Conservation (phyloP, 192 early-diverging fungal species). For the Backusella macrospora region DNA sequence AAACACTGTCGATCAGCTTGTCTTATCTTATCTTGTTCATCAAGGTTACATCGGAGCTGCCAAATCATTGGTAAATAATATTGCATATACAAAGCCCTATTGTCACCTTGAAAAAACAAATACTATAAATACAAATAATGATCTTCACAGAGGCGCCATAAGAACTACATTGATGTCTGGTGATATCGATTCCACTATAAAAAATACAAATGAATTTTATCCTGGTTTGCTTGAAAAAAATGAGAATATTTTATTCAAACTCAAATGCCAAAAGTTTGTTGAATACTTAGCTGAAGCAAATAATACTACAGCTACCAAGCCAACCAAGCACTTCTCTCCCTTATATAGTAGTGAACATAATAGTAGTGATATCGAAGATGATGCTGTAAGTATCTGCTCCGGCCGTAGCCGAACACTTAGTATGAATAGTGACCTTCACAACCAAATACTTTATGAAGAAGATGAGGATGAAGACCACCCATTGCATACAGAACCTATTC, state of each 20-base stretch:
- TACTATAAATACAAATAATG: neutral
- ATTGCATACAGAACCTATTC: neutral
- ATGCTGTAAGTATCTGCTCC: neutral
- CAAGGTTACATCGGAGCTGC: slow-evolving; percentile 80
- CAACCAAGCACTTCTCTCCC: neutral
- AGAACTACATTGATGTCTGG: slow-evolving; percentile 62
- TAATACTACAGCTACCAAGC: neutral
- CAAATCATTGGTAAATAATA: slow-evolving; percentile 57
- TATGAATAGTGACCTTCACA: slow-evolving; percentile 16
- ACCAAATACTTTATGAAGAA: slow-evolving; percentile 31
- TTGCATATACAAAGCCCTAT: neutral
- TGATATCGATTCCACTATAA: slow-evolving; percentile 74
- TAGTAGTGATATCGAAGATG: slow-evolving; percentile 15
- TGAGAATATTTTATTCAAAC: slow-evolving; percentile 71
- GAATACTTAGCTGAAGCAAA: slow-evolving; percentile 46
- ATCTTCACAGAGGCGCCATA: slow-evolving; percentile 19
- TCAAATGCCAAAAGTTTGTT: slow-evolving; percentile 83
- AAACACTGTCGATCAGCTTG: slow-evolving; percentile 54
- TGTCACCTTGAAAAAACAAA: neutral
- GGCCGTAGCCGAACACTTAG: slow-evolving; percentile 17
- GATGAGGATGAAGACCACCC: slow-evolving; percentile 5
- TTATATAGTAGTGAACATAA: neutral
- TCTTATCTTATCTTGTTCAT: slow-evolving; percentile 80
- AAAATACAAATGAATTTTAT: slow-evolving; percentile 62
- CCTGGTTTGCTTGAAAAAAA: slow-evolving; percentile 66